Evolutionary conservation across 2,329 filamentous ascomycete genomes (phyloP).

Genomic region (Rhytidhysteron rufulum): DNA sequence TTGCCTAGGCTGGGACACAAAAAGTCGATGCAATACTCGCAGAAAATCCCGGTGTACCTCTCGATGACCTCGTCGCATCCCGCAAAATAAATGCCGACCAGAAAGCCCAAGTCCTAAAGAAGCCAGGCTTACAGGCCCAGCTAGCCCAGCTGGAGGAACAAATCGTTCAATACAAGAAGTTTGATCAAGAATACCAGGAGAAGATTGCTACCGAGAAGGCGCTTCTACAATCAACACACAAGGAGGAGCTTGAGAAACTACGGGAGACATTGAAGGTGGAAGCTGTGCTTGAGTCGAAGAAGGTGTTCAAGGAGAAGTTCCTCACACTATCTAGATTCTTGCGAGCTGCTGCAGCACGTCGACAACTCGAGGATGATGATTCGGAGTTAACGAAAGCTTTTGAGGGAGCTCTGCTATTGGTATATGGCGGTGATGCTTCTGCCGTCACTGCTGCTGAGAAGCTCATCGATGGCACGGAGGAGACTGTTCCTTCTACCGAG

Average conservation of each 20-base stretch:
- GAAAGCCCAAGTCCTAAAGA: slow-evolving; percentile 73
- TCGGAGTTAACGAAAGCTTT: slow-evolving; percentile 76
- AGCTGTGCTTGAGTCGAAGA: slow-evolving; percentile 44
- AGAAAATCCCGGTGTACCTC: slow-evolving; percentile 65
- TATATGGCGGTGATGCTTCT: slow-evolving; percentile 73
- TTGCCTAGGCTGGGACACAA: slow-evolving; percentile 60
- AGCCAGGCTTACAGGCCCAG: slow-evolving; percentile 66
- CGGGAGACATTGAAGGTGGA: slow-evolving; percentile 55
- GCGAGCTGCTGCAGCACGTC: slow-evolving; percentile 69
- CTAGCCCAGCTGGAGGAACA: slow-evolving; percentile 70
- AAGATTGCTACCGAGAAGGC: slow-evolving; percentile 57
- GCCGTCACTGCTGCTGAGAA: slow-evolving; percentile 74
- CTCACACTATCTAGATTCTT: slow-evolving; percentile 75
- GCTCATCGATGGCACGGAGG: slow-evolving; percentile 68
- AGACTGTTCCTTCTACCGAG: slow-evolving; percentile 61
- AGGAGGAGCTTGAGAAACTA: slow-evolving; percentile 54
- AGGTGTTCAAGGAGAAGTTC: slow-evolving; percentile 57
- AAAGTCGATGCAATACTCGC: slow-evolving; percentile 68
- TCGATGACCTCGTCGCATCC: slow-evolving; percentile 67
- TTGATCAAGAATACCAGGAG: slow-evolving; percentile 67
- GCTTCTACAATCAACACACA: slow-evolving; percentile 52
- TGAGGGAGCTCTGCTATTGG: slow-evolving; percentile 72
- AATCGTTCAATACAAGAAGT: slow-evolving; percentile 68
- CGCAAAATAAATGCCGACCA: slow-evolving; percentile 79
- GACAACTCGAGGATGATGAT: slow-evolving; percentile 67